Conservation (phyloP, 108 stramenopile genomes). For the Cyclotella sp. region DNA sequence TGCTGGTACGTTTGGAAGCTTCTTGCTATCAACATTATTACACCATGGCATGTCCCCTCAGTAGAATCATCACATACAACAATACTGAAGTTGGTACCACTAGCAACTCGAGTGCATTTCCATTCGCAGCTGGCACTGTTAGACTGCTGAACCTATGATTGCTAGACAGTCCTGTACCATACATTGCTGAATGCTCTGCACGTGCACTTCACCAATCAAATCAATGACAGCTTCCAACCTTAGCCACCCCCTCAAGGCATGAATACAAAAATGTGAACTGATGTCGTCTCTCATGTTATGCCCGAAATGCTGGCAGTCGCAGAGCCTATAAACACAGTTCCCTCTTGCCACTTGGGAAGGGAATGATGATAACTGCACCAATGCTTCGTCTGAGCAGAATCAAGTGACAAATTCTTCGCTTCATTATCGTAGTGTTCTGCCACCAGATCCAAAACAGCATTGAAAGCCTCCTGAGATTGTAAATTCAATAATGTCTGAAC, state of each 20-base stretch:
- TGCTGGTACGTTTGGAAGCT: background rate
- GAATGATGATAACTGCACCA: constrained; percentile 53
- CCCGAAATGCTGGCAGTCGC: constrained; percentile 73
- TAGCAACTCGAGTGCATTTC: constrained; percentile 82
- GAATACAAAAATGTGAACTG: constrained; percentile 64
- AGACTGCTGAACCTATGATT: background rate
- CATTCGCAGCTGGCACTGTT: constrained; percentile 64
- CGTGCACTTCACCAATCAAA: constrained; percentile 46
- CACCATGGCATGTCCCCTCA: constrained; percentile 82
- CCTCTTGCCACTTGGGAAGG: constrained; percentile 81
- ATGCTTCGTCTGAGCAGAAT: background rate
- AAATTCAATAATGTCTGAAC: constrained; percentile 64
- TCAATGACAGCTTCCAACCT: constrained; percentile 64
- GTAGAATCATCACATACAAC: constrained; percentile 61
- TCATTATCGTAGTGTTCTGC: constrained; percentile 11
- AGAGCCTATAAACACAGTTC: constrained; percentile 77
- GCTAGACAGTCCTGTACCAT: background rate
- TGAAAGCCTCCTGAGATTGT: constrained; percentile 48
- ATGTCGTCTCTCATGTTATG: constrained; percentile 73
- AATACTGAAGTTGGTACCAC: constrained; percentile 61
- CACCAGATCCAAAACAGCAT: constrained; percentile 55
- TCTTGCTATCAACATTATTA: constrained; percentile 59
- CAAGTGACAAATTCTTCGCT: background rate
- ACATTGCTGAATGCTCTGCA: background rate
- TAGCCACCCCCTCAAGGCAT: constrained; percentile 77